A percentile compares a stretch with the other conserved stretches of the same genome.
phyloP scores from a whole-genome alignment of 805 yeast genomes.

The Wickerhamiella brachini region DNA sequence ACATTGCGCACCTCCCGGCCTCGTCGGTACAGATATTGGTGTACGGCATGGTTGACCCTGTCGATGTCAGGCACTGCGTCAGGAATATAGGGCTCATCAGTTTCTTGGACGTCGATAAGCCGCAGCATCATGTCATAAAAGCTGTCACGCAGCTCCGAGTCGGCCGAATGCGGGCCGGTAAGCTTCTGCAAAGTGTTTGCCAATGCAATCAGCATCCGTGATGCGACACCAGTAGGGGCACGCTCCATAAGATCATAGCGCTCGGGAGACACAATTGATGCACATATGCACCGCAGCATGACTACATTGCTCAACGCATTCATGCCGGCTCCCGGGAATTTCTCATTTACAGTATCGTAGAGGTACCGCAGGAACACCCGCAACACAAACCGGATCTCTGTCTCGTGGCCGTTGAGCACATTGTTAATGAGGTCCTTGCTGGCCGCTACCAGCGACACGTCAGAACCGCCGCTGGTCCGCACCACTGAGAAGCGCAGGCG shows the following conservation, averaged over 20 bases:
- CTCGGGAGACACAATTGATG: slow-evolving; percentile 1
- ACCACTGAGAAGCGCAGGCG: background rate
- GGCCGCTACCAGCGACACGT: background rate
- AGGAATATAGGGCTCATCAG: background rate
- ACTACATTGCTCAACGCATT: slow-evolving; percentile 1
- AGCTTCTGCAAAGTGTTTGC: background rate
- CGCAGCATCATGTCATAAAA: background rate
- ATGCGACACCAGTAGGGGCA: background rate
- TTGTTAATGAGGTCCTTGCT: background rate
- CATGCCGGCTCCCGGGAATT: background rate
- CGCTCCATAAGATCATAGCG: slow-evolving; percentile 1
- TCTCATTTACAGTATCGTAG: background rate
- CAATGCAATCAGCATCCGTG: background rate
- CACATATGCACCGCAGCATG: slow-evolving; percentile 2
- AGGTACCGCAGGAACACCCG: background rate
- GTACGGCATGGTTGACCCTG: background rate
- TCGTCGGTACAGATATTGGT: slow-evolving; percentile 2
- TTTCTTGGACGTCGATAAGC: background rate
- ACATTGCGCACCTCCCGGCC: slow-evolving; percentile 2
- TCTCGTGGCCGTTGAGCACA: background rate
- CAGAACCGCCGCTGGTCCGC: background rate
- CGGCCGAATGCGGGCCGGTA: background rate
- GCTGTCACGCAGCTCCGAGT: background rate
- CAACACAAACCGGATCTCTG: background rate
- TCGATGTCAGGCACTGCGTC: background rate